Evolutionary conservation across 176 grass and related monocot genomes (phyloP), one percentile per base, ranked within the genome.

Genomic region (Phyllostachys edulis): DNA sequence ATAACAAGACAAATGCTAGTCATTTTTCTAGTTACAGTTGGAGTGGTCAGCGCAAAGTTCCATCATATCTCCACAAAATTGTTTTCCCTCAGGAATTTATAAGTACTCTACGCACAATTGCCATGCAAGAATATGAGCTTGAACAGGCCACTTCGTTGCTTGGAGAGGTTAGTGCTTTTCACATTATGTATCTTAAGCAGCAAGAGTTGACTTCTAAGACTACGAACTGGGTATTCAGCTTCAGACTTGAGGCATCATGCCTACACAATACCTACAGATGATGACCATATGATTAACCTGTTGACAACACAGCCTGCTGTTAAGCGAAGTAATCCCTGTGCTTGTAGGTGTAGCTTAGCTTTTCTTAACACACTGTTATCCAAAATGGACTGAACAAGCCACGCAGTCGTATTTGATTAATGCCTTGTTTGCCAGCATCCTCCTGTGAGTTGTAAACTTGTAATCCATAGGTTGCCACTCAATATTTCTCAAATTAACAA

Each of bases 101-200:
- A 29, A 69, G 75, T 72, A 83, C 91, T 15, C 77, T 98, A 1
- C 87, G 95, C 36, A 98, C 95, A 1, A 87, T 98, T 85, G 82
- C 95, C n/a, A 93, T 98, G 95, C 85, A 98, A 90, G 92, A 98
- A 76, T 67, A 91, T 80, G 89, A 98, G 63, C 76, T 98, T 74
- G 85, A 91, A 68, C 69, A 82, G 63, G 87, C 91, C 40, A 77
- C 85, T 79, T 95, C 82, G 34, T 59, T 98, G 49, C 75, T 98
- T 71, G 88, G 49, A 66, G 87, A 95, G 87, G 95, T 98, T 75
- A 76, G 78, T 38, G 16, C 39, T 62, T 81, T 71, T 26, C n/a
- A 45, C 42, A 8, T 6, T 20, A 7, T 67, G 23, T 45, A 73
- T 84, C 59, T 71, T 77, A 60, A n/a, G 18, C 69, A 38, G 20